phyloP scores from a whole-genome alignment of 495 filamentous ascomycete genomes.

The Astrocystis sublimbata region DNA sequence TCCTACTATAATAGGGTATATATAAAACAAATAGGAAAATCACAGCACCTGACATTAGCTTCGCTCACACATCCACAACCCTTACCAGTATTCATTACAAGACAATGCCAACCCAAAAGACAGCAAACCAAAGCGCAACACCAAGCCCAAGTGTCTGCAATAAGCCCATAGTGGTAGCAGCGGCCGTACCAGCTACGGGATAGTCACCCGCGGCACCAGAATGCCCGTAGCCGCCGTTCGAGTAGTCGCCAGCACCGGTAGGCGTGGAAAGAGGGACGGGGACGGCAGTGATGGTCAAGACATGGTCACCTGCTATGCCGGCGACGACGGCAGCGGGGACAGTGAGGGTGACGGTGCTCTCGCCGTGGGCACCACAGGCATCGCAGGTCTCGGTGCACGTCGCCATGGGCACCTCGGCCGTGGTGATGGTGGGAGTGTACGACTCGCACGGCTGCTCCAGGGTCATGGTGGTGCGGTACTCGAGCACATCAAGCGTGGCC shows the following conservation, averaged over 20 bases:
- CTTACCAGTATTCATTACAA: background rate
- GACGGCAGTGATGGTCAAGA: conserved; percentile 26
- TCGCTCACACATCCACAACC: background rate
- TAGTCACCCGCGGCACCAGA: background rate
- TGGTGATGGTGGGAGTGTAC: background rate
- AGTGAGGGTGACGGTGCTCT: conserved; percentile 28
- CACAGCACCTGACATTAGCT: too few species aligned
- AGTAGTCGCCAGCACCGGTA: background rate
- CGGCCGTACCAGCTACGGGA: background rate
- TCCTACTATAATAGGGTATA: background rate
- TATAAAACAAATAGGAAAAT: background rate
- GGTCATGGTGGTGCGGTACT: conserved; percentile 26
- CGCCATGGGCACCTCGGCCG: conserved; percentile 23
- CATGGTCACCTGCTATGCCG: conserved; percentile 6
- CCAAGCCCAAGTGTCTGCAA: background rate
- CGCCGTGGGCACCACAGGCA: conserved; percentile 25
- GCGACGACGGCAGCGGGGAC: conserved; percentile 18
- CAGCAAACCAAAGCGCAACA: background rate
- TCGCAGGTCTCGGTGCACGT: conserved; percentile 21
- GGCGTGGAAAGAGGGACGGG: background rate
- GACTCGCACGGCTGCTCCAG: background rate
- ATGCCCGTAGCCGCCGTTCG: background rate
- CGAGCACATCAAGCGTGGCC: conserved; percentile 14
- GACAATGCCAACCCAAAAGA: conserved; percentile 2
- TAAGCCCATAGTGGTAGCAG: background rate